Conservation (phyloP, 441 rosid genomes). For the Bruguiera hainesii region DNA sequence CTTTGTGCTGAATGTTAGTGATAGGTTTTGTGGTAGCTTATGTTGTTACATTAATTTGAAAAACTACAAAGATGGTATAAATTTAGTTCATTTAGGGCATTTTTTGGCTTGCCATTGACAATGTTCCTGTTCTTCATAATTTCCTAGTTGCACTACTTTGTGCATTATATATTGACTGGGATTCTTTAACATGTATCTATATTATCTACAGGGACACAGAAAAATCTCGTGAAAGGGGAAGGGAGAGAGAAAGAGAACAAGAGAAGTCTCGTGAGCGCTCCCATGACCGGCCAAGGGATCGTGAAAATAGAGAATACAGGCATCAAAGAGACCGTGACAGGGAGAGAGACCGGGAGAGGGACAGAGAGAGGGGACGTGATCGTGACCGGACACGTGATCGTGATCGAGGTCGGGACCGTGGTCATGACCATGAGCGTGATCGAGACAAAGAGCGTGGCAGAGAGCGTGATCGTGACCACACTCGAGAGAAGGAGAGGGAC, state of each 20-base stretch:
- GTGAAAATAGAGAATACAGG: constrained; percentile 74
- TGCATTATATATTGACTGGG: too few species aligned
- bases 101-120: too few species aligned
- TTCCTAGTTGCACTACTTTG: neutral
- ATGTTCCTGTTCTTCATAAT: too few species aligned
- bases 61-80: too few species aligned
- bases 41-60: neutral
- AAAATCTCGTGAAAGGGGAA: constrained; percentile 74
- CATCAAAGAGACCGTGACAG: constrained; percentile 77
- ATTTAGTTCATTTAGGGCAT: too few species aligned
- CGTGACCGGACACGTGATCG: constrained; percentile 44
- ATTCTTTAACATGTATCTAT: too few species aligned
- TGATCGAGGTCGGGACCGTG: constrained; percentile 41
- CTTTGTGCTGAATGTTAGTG: neutral
- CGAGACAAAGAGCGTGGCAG: constrained; percentile 43
- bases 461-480: constrained; percentile 44
- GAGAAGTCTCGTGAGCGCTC: constrained; percentile 72
- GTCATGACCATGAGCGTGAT: constrained; percentile 39
- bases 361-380: constrained; percentile 48
- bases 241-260: constrained; percentile 64
- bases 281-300: constrained; percentile 71
- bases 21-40: neutral
- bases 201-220: constrained; percentile 45
- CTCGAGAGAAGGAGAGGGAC: constrained; percentile 56
- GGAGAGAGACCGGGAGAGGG: constrained; percentile 57